Evolutionary conservation across 495 filamentous ascomycete species (phyloP).

Genomic region (Echria macrotheca): DNA sequence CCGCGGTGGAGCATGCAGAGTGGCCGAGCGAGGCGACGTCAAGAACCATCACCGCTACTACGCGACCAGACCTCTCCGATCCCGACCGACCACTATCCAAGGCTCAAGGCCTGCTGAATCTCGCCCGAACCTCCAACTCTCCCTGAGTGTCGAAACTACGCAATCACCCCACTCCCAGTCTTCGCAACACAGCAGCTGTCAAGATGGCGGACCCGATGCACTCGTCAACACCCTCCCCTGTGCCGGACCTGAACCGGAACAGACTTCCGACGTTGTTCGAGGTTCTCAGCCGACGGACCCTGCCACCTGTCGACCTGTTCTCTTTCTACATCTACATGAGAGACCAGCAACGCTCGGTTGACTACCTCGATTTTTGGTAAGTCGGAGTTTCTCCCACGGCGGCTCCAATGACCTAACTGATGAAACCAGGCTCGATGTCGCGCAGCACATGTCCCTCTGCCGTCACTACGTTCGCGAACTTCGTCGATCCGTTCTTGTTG

Average conservation of each 20-base stretch:
- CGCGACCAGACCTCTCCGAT: conserved; percentile 1
- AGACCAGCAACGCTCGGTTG: conserved; percentile 94
- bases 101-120: not conserved
- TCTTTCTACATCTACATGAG: conserved; percentile 99
- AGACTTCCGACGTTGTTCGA: conserved; percentile 91
- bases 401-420: no score
- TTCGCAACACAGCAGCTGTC: not conserved
- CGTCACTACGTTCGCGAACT: conserved; percentile 96
- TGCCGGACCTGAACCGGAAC: conserved; percentile 58
- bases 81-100: not conserved
- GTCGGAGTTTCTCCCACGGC: conserved; percentile 17
- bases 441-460: conserved; percentile 96
- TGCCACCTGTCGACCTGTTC: conserved; percentile 91
- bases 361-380: conserved; percentile 98
- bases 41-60: conserved; percentile 1
- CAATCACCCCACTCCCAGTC: not conserved
- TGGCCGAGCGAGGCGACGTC: conserved; percentile 2
- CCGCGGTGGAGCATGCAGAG: no score
- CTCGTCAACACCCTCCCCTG: conserved; percentile 31
- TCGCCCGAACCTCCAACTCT: not conserved
- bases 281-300: conserved; percentile 83
- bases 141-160: not conserved
- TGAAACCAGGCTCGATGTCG: conserved; percentile 89
- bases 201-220: conserved; percentile 34
- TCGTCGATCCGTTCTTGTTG: conserved; percentile 84